Evolutionary conservation across 371 early-diverging fungal species (phyloP).

Genomic region (Sporodiniella umbellata): DNA sequence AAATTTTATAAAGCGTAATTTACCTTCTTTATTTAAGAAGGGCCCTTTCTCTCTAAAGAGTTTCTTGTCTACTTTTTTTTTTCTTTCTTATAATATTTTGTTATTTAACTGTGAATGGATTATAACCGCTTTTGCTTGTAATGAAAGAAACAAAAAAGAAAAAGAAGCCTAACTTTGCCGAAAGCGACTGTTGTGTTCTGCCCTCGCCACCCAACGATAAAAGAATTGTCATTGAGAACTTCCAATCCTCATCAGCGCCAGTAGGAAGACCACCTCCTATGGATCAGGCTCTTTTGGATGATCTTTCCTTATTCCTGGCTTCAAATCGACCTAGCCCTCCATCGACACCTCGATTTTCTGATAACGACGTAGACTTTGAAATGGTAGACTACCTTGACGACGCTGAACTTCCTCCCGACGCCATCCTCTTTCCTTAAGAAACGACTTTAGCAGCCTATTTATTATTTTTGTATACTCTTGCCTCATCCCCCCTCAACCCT

Average conservation of each 20-base stretch:
- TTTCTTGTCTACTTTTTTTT: neutral
- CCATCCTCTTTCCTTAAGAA: slow-evolving; percentile 7
- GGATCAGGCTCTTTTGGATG: neutral
- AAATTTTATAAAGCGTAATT: neutral
- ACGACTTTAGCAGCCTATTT: no score
- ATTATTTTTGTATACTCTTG: no score
- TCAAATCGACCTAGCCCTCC: neutral
- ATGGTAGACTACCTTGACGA: slow-evolving; percentile 2
- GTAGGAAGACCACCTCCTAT: slow-evolving; percentile 15
- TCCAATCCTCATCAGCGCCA: slow-evolving; percentile 15
- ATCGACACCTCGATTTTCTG: neutral
- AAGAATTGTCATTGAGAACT: slow-evolving; percentile 55
- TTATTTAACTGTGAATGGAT: neutral
- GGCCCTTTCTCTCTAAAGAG: neutral
- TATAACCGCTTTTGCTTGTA: neutral
- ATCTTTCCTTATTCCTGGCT: slow-evolving; percentile 1
- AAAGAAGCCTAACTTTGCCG: neutral
- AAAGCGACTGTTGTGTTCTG: slow-evolving; percentile 2
- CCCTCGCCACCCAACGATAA: slow-evolving; percentile 45
- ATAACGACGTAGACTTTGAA: slow-evolving; percentile 5
- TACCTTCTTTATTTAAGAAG: neutral
- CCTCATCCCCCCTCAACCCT: no score
- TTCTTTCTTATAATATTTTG: neutral
- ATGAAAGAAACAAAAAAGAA: neutral
- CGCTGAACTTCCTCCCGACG: neutral